Conservation (phyloP, 2,329 filamentous ascomycete genomes). For the Pseudogymnoascus sp. region DNA sequence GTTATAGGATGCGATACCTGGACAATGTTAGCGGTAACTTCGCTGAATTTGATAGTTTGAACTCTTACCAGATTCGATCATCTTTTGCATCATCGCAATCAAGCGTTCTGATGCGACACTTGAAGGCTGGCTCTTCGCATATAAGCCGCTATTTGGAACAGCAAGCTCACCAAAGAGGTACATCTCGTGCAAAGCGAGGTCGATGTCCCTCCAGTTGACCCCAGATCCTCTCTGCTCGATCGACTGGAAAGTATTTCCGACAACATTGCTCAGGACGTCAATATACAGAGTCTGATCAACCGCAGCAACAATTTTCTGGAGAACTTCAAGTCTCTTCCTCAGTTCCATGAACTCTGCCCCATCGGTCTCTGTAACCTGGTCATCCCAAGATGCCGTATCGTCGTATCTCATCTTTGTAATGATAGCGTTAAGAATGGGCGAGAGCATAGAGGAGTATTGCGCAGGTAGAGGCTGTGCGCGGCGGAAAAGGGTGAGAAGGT, state of each 20-base stretch:
- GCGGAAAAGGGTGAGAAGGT: constrained; percentile 82
- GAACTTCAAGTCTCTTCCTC: constrained; percentile 75
- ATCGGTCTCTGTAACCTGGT: constrained; percentile 89
- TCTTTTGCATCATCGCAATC: constrained; percentile 86
- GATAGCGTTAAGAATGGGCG: constrained; percentile 83
- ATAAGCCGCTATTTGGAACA: constrained; percentile 79
- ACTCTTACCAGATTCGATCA: constrained; percentile 77
- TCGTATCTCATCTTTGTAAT: constrained; percentile 97
- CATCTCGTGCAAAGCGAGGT: constrained; percentile 91
- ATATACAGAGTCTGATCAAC: constrained; percentile 86
- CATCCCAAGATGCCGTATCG: constrained; percentile 86
- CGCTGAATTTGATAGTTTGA: constrained; percentile 6
- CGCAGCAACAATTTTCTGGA: constrained; percentile 87
- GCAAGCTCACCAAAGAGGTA: constrained; percentile 90
- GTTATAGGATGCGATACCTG: constrained; percentile 74
- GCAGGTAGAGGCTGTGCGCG: constrained; percentile 66
- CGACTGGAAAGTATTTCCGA: constrained; percentile 79
- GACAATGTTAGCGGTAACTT: constrained; percentile 21
- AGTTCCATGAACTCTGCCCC: constrained; percentile 97
- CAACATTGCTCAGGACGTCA: constrained; percentile 75
- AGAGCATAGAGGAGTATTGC: constrained; percentile 73
- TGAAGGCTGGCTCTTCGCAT: constrained; percentile 73
- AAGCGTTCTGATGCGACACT: constrained; percentile 72
- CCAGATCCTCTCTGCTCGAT: constrained; percentile 63
- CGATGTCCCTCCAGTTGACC: constrained; percentile 90